A percentile compares a stretch with the other conserved stretches of the same genome.
These are phyloP conservation scores for Triadica sebifera DNA, from an alignment of 345 rosid species.

Conservation along the genomic window DNA sequence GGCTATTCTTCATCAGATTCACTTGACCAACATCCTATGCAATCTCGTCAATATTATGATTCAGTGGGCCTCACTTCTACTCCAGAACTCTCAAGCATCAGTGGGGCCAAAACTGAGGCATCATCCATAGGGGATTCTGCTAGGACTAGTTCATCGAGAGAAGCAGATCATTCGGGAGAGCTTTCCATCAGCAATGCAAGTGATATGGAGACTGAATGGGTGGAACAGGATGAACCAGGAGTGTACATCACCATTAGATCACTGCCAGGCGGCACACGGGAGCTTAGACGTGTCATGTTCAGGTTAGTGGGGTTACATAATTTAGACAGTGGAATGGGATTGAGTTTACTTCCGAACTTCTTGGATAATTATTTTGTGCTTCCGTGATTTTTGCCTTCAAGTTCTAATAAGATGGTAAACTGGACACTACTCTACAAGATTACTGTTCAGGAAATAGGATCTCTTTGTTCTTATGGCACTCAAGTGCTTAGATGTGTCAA, in stretches of 20 bases:
- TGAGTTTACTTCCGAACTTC: background rate
- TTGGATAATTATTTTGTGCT: background rate
- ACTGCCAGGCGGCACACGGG: conserved; percentile 68
- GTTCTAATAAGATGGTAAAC: too few relatives aligned
- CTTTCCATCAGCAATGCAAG: conserved; percentile 89
- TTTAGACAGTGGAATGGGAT: background rate
- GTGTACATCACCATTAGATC: conserved; percentile 84
- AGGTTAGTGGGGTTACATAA: conserved; percentile 43
- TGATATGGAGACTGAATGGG: conserved; percentile 89
- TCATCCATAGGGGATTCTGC: conserved; percentile 70
- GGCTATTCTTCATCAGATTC: conserved; percentile 66
- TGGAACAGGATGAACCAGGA: conserved; percentile 91
- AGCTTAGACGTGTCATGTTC: conserved; percentile 94
- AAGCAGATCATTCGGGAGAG: conserved; percentile 66
- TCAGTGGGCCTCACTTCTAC: conserved; percentile 60
- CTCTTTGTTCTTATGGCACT: too few relatives aligned
- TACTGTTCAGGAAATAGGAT: too few relatives aligned
- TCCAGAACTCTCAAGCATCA: conserved; percentile 63
- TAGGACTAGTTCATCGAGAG: conserved; percentile 73
- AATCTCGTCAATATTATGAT: conserved; percentile 39
- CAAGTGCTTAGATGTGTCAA: too few relatives aligned
- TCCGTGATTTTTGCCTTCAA: too few relatives aligned
- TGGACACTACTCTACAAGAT: too few relatives aligned
- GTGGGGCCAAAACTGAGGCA: conserved; percentile 69
- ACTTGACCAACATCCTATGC: conserved; percentile 50